Evolutionary conservation across 140 eudicot genomes (phyloP), one percentile per base, ranked within the genome.

Genomic region (Ambrosia hybrid): DNA sequence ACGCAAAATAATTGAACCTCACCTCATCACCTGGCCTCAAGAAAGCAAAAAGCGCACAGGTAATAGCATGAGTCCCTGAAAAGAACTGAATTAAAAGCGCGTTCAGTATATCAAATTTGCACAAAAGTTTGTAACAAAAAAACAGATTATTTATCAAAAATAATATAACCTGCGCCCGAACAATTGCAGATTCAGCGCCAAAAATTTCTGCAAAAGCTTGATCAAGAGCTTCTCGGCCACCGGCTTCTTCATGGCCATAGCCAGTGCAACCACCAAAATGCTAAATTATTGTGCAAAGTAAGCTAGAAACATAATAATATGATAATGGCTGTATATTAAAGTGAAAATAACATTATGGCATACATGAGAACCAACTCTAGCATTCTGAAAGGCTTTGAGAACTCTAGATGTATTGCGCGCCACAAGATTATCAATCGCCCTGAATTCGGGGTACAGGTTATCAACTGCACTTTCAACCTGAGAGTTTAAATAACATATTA

Each of bases 1-100:
- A 26, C 6, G 7, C 10, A 49, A 9, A 49, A 43, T 1, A 7
- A 43, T 43, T 9, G 2, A 65, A 66, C 30, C 1, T 56, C 55
- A 94, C 99, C 96, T 94, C 99, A 76, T 94, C 97, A 9, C 97
- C 99, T 8, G 99, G 99, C 85, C 99, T 83, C 58, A 94, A 78
- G 71, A 90, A 88, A 79, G 99, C 96, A 81, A 94, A 94, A 63
- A 94, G 85, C 3, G 97, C 99, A 84, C 99, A 94, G 8, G 97
- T 86, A 79, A 94, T 94, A 49, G 99, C 99, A 88, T 94, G 99
- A 71, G 99, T 94, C 21, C 99, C 99, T 71, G 97, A 94, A 61
- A 94, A 94, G 68, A 90, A 94, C 99, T 94, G 86, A 52, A 65
- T 30, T 6, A 11, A 75, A 66, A 59, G 78, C 3, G 34, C 16